Base-by-base conservation (phyloP, 305 asterid species). In the Striga hermonthica region DNA sequence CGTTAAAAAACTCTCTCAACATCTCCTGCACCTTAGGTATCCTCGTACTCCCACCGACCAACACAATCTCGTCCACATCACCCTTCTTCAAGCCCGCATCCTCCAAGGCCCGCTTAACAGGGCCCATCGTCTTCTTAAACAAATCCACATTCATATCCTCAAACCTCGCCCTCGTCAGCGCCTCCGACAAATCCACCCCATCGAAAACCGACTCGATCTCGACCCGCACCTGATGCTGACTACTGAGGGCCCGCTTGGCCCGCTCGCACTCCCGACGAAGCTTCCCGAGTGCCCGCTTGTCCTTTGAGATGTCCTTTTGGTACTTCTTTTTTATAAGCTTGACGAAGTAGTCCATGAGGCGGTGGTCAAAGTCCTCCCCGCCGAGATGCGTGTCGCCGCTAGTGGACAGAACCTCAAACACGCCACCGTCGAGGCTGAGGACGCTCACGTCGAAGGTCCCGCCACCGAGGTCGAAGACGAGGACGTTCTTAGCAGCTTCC, bases 181-280 rank as follows among this genome's bases (percentile, higher is more conserved):
- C 12, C 70, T 73, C 77, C 6, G 77, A 67, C 14, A 73, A 73
- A 14, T 73, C 69, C n/a, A 67, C 52, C 1, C 73, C 77, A 49
- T 67, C 69, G 39, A 66, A 49, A 4, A 73, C 48, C 4, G 72
- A 61, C 48, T 73, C 77, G 31, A 73, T 73, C 77, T 73, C 77
- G 11, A 73, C 66, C 0, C 64, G 73, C 31, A 67, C 77, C 7
- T 73, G 77, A 31, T 67, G 73, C 36, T 73, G 77, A 49, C 57
- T 67, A 54, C 77, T 67, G 36, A 73, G 58, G 0, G 73, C 77
- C 39, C 72, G 4, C 11, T 67, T 73, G 9, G 70, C 77, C 12
- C 60, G 50, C 22, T 73, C 70, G 43, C 69, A 55, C 7, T 62
- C 77, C 57, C 48, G 62, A 3, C 68, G 31, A 3, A 73, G 69